Conservation (phyloP, 306 rosid species). For the Gillenia trifoliata region DNA sequence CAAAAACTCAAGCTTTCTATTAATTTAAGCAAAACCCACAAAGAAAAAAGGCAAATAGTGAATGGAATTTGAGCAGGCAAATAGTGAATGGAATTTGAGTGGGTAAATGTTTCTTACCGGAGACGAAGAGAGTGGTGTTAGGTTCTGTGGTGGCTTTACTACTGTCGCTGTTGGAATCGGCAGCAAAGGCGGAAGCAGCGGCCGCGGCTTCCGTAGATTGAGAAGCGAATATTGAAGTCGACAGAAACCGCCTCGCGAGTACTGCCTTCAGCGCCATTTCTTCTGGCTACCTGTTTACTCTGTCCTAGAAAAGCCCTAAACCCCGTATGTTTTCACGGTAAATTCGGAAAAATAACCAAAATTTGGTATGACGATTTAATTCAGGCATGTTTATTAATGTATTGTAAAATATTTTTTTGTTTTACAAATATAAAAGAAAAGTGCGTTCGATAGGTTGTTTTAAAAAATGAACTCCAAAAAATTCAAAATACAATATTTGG, state of each 20-base stretch:
- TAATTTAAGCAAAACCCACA: neutral
- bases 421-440: too few species aligned
- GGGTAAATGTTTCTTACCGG: neutral
- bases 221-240: neutral
- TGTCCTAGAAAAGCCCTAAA: too few species aligned
- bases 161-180: neutral
- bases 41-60: neutral
- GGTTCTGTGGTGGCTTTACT: neutral
- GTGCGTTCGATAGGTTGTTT: too few species aligned
- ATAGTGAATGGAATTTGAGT: neutral
- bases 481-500: too few species aligned
- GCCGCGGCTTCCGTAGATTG: neutral
- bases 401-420: too few species aligned
- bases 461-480: too few species aligned
- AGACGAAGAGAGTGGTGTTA: neutral
- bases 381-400: too few species aligned
- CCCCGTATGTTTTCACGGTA: too few species aligned
- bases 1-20: neutral
- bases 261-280: neutral
- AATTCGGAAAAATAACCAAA: too few species aligned
- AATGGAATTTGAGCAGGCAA: neutral
- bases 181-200: neutral
- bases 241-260: neutral
- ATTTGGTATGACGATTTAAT: too few species aligned
- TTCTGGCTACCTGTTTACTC: too few species aligned